Evolutionary conservation across 179 eudicot genomes (phyloP), one percentile per base, ranked within the genome.

Genomic region (Vitellaria paradoxa): DNA sequence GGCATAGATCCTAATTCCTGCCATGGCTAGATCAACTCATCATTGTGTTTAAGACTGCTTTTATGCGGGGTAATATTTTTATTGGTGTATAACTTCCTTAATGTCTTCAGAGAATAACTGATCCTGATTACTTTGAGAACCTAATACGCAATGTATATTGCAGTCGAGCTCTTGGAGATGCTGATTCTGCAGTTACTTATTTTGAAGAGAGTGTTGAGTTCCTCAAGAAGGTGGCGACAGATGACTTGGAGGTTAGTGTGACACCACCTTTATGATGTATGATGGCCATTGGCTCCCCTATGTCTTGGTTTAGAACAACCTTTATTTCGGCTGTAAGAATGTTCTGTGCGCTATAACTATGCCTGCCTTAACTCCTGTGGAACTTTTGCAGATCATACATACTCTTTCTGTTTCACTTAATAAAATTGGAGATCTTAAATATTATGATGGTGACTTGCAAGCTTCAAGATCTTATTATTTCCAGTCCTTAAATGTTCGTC

Each of bases 361-460:
- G 11, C 17, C 13, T 47, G 9, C 8, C 82, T 50, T 76, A 73
- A 75, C 40, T 20, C 20, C 42, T 45, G 20, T 56, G 26, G 45
- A 63, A 53, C 70, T 37, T 78, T 59, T 85, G 84, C 97, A 94
- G 98, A 85, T 94, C 72, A 80, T 84, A 71, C 97, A 94, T 79
- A 93, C 98, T 12, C 93, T 94, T 21, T 94, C 97, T 55, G 97
- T 94, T 59, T 94, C 98, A 56, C 89, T 93, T 40, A 94, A 93
- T 84, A 94, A 94, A 86, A 89, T 94, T 70, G 98, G 98, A 85
- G 98, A 94, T 77, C 85, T 94, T 24, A 93, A 91, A 83, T 94
- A 93, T 78, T 94, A 94, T 79, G 97, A 80, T 60, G 97, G 90
- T 66, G 92, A 94, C 82, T 84, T 94, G 76, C 82, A 89, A 88